Conservation (phyloP, 2,329 filamentous ascomycete species). For the Huntiella savannae region DNA sequence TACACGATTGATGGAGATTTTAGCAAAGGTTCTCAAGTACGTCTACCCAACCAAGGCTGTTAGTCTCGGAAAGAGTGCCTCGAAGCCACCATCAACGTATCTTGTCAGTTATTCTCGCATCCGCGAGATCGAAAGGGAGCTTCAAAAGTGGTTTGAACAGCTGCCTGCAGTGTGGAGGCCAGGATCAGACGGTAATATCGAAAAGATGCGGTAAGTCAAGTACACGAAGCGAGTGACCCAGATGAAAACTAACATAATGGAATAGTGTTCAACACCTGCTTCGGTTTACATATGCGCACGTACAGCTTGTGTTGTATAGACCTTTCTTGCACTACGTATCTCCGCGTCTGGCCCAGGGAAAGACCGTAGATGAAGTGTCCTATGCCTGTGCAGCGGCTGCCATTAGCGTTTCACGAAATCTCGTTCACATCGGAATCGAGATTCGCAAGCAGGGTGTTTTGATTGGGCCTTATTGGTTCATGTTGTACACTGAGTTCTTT, state of each 20-base stretch:
- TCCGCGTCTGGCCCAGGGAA: slow-evolving; percentile 35
- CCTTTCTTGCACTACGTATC: slow-evolving; percentile 74
- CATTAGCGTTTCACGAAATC: slow-evolving; percentile 47
- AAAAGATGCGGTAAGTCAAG: slow-evolving; percentile 50
- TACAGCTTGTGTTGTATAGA: slow-evolving; percentile 65
- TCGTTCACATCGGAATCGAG: slow-evolving; percentile 61
- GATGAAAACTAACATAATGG: background rate
- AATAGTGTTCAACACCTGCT: slow-evolving; percentile 51
- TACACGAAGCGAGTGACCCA: background rate
- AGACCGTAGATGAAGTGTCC: slow-evolving; percentile 51
- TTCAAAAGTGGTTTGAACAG: slow-evolving; percentile 43
- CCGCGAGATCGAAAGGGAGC: slow-evolving; percentile 42
- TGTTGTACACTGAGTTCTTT: slow-evolving; percentile 69
- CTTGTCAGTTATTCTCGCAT: slow-evolving; percentile 44
- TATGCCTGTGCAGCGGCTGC: slow-evolving; percentile 52
- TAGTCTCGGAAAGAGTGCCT: slow-evolving; percentile 17
- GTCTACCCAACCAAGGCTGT: slow-evolving; percentile 30
- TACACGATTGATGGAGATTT: slow-evolving; percentile 41
- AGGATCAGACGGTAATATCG: slow-evolving; percentile 53
- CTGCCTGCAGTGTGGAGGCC: slow-evolving; percentile 63
- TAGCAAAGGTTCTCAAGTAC: slow-evolving; percentile 43
- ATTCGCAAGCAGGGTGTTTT: slow-evolving; percentile 57
- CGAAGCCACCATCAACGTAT: slow-evolving; percentile 25
- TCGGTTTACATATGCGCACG: slow-evolving; percentile 62
- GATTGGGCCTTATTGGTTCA: slow-evolving; percentile 75